Base-by-base conservation (phyloP, 441 rosid genomes). In the Populus hybrid region DNA sequence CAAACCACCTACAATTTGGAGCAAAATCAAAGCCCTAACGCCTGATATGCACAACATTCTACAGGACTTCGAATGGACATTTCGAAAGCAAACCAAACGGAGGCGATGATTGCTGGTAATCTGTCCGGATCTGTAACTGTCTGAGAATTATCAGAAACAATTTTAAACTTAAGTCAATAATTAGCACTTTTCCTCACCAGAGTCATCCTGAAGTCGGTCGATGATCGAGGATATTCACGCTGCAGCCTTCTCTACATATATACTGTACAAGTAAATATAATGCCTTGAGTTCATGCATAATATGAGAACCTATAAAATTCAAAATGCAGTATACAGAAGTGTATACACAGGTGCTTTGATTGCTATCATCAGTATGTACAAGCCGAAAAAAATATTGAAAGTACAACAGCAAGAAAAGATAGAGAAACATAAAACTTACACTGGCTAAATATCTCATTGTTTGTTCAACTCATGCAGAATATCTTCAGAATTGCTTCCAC, bases 171-270 rank as follows among this genome's bases (percentile, higher is more conserved):
- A 14, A 38, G 28, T 21, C 26, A 61, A 61, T 9, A 34, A 21
- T 71, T 53, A 82, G 42, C 53, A 68, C 35, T 81, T 57, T 40
- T 83, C 83, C 40, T 38, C 82, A 59, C 80, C 73, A 23, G 78
- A 84, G 79, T 85, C 79, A 42, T 80, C 83, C 79, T 83, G 73
- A 67, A 82, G 71, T 50, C 88, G n/a, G 83, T 23, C 35, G 85
- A 42, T 70, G 34, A 23, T 92, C 26, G 66, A n/a, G n/a, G n/a
- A n/a, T n/a, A n/a, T n/a, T 92, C 93, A 14, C 74, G 85, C 79
- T 70, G 86, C 70, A 94, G 87, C 86, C 92, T n/a, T 76, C 85
- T 88, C 89, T 3, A 80, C 76, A 67, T 93, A 91, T n/a, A 74
- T 92, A 94, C 98, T 93, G 91, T 74, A 81, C 28, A 74, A 53